Base-by-base conservation (phyloP, 306 rosid genomes). In the Chamaecrista fasciculata region DNA sequence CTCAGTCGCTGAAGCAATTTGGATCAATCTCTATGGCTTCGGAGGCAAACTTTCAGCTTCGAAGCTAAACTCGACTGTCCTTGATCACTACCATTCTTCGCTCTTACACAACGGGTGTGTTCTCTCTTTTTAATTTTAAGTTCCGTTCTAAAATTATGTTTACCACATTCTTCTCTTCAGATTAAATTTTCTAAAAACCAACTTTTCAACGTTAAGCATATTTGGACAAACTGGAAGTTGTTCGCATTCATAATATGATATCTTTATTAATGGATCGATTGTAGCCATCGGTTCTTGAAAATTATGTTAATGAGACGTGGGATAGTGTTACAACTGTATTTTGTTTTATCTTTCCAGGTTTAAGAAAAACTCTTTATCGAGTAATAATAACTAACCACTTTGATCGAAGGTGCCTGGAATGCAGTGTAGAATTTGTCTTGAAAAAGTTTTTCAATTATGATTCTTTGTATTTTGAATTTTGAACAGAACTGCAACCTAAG, bases 401-500 rank as follows among this genome's bases (percentile, higher is more conserved):
- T 34, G 60, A 26, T 25, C 5, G 16, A 29, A 15, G 37, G 11
- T 14, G 37, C 20, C 5, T 26, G 11, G 29, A 29, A 56, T 7
- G 23, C 23, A 8, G 19, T 29, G 23, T 28, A 56, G 39, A 28
- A n/a, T 56, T 29, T 55, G 18, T 16, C 31, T 1, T 28, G 29
- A 56, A 19, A 11, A 29, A 43, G 0, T 24, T 21, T 15, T 15
- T n/a, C 8, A 37, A 25, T 57, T 40, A 8, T 56, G 24, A 57
- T 46, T 66, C 18, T 21, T 47, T 2, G 4, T 21, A 29, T 26
- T 58, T 40, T 46, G 73, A 68, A 4, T 46, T 46, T 39, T 65
- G 33, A 65, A 69, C 87, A 78, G 92, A 86, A 63, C 56, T 73
- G 70, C 81, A 78, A 64, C 75, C 88, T 69, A 88, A 79, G 55